Evolutionary conservation across 2,329 filamentous ascomycete genomes (phyloP).

Genomic region (Cordyceps cicadae): DNA sequence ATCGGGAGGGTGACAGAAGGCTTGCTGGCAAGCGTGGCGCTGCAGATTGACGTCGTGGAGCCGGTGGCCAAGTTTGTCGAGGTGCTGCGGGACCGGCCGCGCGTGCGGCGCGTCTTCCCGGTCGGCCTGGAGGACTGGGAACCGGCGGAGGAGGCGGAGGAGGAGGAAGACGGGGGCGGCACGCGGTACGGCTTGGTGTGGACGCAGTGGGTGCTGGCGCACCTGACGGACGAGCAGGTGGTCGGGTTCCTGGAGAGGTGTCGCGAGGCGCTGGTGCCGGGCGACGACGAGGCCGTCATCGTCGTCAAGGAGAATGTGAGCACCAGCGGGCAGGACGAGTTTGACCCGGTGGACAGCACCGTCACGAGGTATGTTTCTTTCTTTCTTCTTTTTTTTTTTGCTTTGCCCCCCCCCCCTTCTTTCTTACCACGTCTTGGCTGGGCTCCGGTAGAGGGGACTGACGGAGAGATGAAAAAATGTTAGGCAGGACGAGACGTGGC

Average conservation of each 20-base stretch:
- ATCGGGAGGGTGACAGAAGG: constrained; percentile 68
- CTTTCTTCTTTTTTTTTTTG: no score
- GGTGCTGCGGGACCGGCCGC: constrained; percentile 46
- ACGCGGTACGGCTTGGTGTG: constrained; percentile 74
- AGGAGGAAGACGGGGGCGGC: constrained; percentile 14
- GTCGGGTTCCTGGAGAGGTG: constrained; percentile 58
- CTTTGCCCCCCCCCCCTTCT: no score
- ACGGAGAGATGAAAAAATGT: background rate
- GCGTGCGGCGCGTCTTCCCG: constrained; percentile 58
- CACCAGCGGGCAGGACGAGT: constrained; percentile 53
- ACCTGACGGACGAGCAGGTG: constrained; percentile 69
- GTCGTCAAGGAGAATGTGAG: constrained; percentile 60
- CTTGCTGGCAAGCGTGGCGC: constrained; percentile 62
- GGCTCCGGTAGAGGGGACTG: background rate
- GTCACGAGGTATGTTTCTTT: constrained; percentile 59
- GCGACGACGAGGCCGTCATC: constrained; percentile 24
- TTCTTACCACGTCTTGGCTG: no score
- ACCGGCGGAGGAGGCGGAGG: constrained; percentile 23
- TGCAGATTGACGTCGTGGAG: constrained; percentile 73
- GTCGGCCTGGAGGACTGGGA: constrained; percentile 66
- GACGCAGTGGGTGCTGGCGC: constrained; percentile 84
- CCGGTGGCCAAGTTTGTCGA: constrained; percentile 75
- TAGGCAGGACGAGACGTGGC: constrained; percentile 65
- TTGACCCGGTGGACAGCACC: constrained; percentile 66
- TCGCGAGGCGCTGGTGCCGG: constrained; percentile 29